These are phyloP conservation scores for Teratosphaeria destructans DNA, from an alignment of 2,329 filamentous ascomycete genomes.

Conservation along the genomic window DNA sequence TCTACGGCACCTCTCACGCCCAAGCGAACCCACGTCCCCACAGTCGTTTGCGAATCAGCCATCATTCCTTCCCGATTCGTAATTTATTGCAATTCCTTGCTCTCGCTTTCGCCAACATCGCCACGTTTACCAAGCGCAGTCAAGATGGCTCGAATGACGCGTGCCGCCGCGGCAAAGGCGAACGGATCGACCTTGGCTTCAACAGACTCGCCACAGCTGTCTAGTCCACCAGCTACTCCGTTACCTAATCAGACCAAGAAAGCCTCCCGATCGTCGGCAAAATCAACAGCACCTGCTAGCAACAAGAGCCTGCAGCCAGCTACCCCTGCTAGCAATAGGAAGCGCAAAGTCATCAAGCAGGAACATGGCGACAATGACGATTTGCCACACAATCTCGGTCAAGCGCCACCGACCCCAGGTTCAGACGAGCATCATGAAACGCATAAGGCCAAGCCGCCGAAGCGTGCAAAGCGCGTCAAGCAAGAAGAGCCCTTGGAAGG, in stretches of 20 bases:
- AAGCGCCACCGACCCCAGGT: slow-evolving; percentile 20
- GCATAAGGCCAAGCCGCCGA: slow-evolving; percentile 1
- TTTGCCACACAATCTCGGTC: slow-evolving; percentile 48
- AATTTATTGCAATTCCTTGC: neutral
- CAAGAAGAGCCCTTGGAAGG: slow-evolving; percentile 6
- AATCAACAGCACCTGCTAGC: neutral
- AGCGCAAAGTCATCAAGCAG: slow-evolving; percentile 26
- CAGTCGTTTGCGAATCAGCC: neutral
- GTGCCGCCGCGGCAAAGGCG: slow-evolving; percentile 13
- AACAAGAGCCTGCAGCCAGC: slow-evolving; percentile 7
- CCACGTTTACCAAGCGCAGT: neutral
- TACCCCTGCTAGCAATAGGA: slow-evolving; percentile 26
- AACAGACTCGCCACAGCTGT: slow-evolving; percentile 26
- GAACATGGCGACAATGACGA: slow-evolving; percentile 33
- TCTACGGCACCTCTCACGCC: neutral
- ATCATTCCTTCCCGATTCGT: neutral
- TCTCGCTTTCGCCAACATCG: neutral
- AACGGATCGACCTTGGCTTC: neutral
- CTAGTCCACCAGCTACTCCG: slow-evolving; percentile 32
- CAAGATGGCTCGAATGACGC: slow-evolving; percentile 18
- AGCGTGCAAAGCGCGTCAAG: slow-evolving; percentile 7
- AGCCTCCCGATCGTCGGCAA: neutral
- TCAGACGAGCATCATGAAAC: slow-evolving; percentile 13
- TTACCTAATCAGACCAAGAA: neutral
- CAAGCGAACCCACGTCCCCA: neutral